phyloP scores from a whole-genome alignment of 108 stramenopile species.

The Fragilaria crotonensis region DNA sequence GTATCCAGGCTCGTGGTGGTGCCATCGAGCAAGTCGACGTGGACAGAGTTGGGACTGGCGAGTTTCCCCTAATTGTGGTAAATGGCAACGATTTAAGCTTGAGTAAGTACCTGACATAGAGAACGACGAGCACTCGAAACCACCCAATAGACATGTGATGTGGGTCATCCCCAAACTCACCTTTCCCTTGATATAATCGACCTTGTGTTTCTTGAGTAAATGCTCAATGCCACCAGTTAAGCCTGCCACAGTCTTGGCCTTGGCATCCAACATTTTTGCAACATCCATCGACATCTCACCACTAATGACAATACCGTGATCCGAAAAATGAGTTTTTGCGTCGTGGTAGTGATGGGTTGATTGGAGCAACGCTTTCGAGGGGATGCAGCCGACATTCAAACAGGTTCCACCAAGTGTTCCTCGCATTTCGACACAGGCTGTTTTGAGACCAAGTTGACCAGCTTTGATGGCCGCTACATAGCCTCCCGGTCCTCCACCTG shows the following conservation, averaged over 20 bases:
- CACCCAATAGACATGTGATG: too few species aligned
- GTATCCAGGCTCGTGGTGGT: slow-evolving; percentile 72
- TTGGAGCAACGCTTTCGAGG: slow-evolving; percentile 96
- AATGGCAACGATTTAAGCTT: too few species aligned
- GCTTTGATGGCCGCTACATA: slow-evolving; percentile 99
- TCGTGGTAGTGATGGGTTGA: slow-evolving; percentile 95
- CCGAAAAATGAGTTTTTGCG: slow-evolving; percentile 90
- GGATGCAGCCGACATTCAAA: slow-evolving; percentile 99
- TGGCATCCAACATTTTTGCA: slow-evolving; percentile 84
- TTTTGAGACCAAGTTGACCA: slow-evolving; percentile 95
- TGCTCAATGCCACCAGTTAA: slow-evolving; percentile 98
- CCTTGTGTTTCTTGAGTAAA: slow-evolving; percentile 98
- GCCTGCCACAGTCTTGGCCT: slow-evolving; percentile 89
- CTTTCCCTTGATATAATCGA: slow-evolving; percentile 94
- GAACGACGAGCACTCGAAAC: too few species aligned
- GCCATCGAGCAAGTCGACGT: slow-evolving; percentile 81
- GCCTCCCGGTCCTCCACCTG: slow-evolving; percentile 99
- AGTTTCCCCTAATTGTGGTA: slow-evolving; percentile 56
- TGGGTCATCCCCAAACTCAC: too few species aligned
- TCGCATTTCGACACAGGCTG: slow-evolving; percentile 98
- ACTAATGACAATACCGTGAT: slow-evolving; percentile 84
- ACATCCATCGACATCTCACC: slow-evolving; percentile 87
- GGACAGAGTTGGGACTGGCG: slow-evolving; percentile 75
- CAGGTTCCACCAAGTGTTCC: slow-evolving; percentile 85
- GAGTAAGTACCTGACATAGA: too few species aligned